Evolutionary conservation across 2,329 filamentous ascomycete genomes (phyloP), one percentile per base, ranked within the genome.

Genomic region (Scedosporium dehoogii): DNA sequence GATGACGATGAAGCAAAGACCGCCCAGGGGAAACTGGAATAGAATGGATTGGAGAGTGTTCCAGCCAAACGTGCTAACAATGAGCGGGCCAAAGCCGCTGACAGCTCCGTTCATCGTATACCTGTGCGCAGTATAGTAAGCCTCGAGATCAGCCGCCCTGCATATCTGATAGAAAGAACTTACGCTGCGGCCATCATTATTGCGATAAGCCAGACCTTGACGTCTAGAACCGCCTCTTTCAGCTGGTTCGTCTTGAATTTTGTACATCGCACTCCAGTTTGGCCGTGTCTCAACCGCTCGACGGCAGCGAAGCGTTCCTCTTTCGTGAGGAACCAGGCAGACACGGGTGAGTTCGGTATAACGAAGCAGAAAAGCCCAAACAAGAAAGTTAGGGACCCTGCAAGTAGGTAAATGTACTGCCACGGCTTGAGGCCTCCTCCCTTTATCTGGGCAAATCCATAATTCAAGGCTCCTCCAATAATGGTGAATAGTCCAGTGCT

Each of bases 41-140:
- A 91, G 77, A 64, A 92, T 90, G 0, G 85, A 82, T 38, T 87
- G 78, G 0, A 88, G 78, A 0, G 82, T 79, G 23, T 78, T 79
- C 73, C 81, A 90, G 62, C 87, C 87, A 69, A 90, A 90, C 0
- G 87, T 90, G 1, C 81, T 85, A 1, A 91, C 86, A 64, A 90
- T 90, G 1, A 90, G 74, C 0, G 87, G 87, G 0, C 87, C 87
- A 68, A 90, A 90, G 1, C 87, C 87, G 42, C 80, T 83, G 10
- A 90, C 84, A 6, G 87, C 88, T 9, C 87, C 87, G 68, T 90
- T 90, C 64, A 90, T 82, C 0, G 85, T 88, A 67, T 90, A 88
- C 10, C 63, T 62, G 9, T 38, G 33, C 59, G 6, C 18, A 25
- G 56, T 16, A 46, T 16, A 41, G 10, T 59, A 5, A 16, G 25